Conservation (phyloP, 2,329 filamentous ascomycete genomes). For the Colletotrichum tanaceti region DNA sequence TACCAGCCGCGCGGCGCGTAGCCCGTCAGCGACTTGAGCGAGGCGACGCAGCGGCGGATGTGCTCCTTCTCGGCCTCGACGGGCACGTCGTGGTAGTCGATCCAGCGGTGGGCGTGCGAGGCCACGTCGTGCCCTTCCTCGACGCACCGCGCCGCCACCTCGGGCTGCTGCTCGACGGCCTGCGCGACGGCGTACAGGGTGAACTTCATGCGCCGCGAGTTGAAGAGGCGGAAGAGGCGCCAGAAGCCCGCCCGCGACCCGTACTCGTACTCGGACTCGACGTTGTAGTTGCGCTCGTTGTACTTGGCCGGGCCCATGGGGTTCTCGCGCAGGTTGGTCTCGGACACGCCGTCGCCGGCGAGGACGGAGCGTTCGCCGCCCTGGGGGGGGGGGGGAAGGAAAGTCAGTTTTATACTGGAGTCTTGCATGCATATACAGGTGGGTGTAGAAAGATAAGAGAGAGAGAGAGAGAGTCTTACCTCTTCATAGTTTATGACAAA, state of each 20-base stretch:
- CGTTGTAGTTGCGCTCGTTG: conserved; percentile 59
- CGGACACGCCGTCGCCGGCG: conserved; percentile 52
- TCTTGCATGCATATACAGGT: no score
- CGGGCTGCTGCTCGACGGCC: conserved; percentile 60
- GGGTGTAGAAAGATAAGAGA: no score
- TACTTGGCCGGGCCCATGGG: conserved; percentile 48
- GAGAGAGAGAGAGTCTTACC: conserved; percentile 42
- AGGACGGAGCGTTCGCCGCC: conserved; percentile 53
- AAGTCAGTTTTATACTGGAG: not conserved
- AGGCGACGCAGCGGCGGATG: conserved; percentile 56
- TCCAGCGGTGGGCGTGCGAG: conserved; percentile 62
- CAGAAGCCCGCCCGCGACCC: conserved; percentile 61
- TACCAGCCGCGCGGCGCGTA: conserved; percentile 62
- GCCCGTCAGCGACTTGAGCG: conserved; percentile 56
- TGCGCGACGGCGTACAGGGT: conserved; percentile 63
- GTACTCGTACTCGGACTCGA: conserved; percentile 64
- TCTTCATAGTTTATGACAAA: conserved; percentile 61
- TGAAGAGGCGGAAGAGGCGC: conserved; percentile 62
- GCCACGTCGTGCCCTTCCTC: conserved; percentile 63
- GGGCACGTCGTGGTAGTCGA: conserved; percentile 60
- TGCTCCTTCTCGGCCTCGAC: conserved; percentile 60
- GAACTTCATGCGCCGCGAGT: conserved; percentile 60
- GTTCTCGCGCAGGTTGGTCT: conserved; percentile 55
- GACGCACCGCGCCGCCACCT: conserved; percentile 59
- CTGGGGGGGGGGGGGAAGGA: conserved; percentile 24